Evolutionary conservation across 805 yeast species (phyloP), one percentile per base, ranked within the genome.

Genomic region (Nakazawaea pomicola): DNA sequence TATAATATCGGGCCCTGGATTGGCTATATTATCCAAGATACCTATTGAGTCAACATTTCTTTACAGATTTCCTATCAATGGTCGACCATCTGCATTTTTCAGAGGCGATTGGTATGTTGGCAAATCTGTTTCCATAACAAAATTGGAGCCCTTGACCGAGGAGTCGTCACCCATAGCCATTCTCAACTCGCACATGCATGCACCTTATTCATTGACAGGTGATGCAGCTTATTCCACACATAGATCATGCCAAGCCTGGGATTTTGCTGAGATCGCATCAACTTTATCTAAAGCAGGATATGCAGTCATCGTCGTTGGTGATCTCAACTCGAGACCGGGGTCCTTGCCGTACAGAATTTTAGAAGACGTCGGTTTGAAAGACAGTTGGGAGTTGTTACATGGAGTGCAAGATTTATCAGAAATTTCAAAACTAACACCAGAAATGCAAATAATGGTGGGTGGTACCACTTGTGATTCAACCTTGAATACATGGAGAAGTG

Each of bases 61-160:
- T 35, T 83, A 85, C 55, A 66, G 95, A 16, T 93, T 87, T 55
- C 95, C 97, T 0, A 76, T 93, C 46, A 93, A 91, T 58, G 99
- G 99, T 2, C 68, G 96, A 38, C 95, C 98, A 2, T 78, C 88
- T 31, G 99, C 99, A 0, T 82, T 93, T 48, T 83, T 77, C 65
- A 67, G 98, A 44, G 99, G 99, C 28, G 99, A 93, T 58, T 93
- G 97, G 96, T 87, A 76, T 50, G 99, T 93, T 17, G 99, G 99
- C 7, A 93, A 93, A 57, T 74, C 91, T 7, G 76, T 88, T 15
- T 83, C 95, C 1, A 78, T 88, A 3, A 83, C 95, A 0, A 60
- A 78, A 4, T 64, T 93, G 31, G 65, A 65, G 42, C 81, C 85
- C 4, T 62, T 74, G 3, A 52, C 55, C 14, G 61, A 68, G 0